Evolutionary conservation across 2,329 filamentous ascomycete species (phyloP), one percentile per base, ranked within the genome.

Genomic region (Trichophyton benhamiae): DNA sequence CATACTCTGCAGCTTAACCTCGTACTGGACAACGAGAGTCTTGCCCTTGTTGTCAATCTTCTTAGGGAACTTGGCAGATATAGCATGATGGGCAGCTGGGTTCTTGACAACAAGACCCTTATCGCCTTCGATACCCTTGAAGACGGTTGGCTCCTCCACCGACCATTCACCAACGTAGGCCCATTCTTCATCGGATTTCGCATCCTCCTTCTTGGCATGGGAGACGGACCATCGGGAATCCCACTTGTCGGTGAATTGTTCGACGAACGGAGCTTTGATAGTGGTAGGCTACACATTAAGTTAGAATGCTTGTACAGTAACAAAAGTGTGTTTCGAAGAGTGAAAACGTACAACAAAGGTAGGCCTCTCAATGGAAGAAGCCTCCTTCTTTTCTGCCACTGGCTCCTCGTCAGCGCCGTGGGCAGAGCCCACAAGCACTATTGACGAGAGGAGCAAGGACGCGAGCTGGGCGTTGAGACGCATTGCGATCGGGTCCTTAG

Each of bases 21-120:
- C 94, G 75, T 99, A 99, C 79, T 99, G 94, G 60, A 99, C 90
- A 68, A 99, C 94, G 59, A 99, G 84, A 63, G 90, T 88, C 82
- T 99, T 95, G 79, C 83, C 91, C 85, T 92, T 97, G 84, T 95
- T 94, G 79, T 96, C 88, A 72, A 99, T 88, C 78, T 89, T 87
- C 83, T 95, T 91, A 75, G 88, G 86, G 81, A 99, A 97, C 79
- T 97, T 97, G 79, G 94, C 90, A 58, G 94, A 99, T 77, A 99
- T 99, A 80, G 94, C 94, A 79, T 99, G 94, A 80, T 99, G 94
- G 70, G 94, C 94, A 68, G 94, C 94, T 67, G 89, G 83, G 80
- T 97, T 95, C 87, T 99, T 99, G 77, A 97, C 85, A 66, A 99
- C 92, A 69, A 99, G 85, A 77, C 92, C 94, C 81, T 95, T 95